Base-by-base conservation (phyloP, 83 land plant genomes). In the Picea engelmannii region DNA sequence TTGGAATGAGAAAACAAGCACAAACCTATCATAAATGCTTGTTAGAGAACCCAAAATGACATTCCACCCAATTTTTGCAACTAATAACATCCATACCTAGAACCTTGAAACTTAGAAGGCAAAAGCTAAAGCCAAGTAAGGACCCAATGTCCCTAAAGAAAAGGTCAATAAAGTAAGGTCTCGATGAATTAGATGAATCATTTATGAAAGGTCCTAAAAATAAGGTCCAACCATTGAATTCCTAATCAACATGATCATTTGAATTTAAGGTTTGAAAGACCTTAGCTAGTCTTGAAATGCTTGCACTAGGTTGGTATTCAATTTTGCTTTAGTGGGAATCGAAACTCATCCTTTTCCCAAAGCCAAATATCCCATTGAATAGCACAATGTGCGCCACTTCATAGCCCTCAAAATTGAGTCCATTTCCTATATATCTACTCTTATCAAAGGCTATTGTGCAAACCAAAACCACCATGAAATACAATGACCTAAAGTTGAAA, bases 41-140 rank as follows among this genome's bases (percentile, higher is more conserved):
- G 93, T 92, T 12, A 96, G 82, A 0, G 98, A 94, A 9, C 98
- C 99, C 79, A 96, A 91, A 94, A 94, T 2, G 99, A 96, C 60
- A 96, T 66, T 20, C 90, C 85, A 47, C 97, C 99, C 78, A 94
- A 82, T 85, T 86, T 96, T 96, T 96, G 88, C 82, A 68, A 73
- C 24, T 20, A 49, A 81, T 15, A 73, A 27, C 25, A 79, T 80
- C 60, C 77, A 62, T 17, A 49, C 84, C 38, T 83, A 23, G 25
- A 27, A 78, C 31, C n/a, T 52, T 16, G 12, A 52, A 52, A 2
- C 52, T 8, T 11, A 52, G 12, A 52, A 11, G 58, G 12, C 13
- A 52, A 23, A 24, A 25, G 21, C 61, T 8, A 82, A 74, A 81
- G 38, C 63, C 66, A 78, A 64, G 79, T 25, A 80, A 66, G 23